Percentiles rank a stretch among this genome's conserved stretches.
Conservation (phyloP, 495 filamentous ascomycete genomes). For the Trichoderma reesei region DNA sequence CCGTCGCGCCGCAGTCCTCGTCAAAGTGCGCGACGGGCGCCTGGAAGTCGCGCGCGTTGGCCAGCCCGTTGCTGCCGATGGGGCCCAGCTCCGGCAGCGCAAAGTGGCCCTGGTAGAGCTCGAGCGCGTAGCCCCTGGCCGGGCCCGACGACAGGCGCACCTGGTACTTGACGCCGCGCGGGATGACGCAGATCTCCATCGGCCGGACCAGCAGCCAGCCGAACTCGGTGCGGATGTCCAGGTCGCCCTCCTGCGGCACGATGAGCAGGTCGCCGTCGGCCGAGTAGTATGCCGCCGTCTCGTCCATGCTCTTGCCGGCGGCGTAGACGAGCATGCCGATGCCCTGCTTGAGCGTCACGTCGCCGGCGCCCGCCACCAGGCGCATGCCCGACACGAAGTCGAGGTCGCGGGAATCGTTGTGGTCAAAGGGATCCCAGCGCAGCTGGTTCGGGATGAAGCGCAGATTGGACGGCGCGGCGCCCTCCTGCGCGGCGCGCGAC, state of each 20-base stretch:
- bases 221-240: constrained; percentile 81
- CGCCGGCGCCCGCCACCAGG: constrained; percentile 72
- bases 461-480: constrained; percentile 29
- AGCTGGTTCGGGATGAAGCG: constrained; percentile 79
- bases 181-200: constrained; percentile 83
- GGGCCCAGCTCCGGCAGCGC: constrained; percentile 79
- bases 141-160: constrained; percentile 54
- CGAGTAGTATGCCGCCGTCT: constrained; percentile 73
- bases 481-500: constrained; percentile 26
- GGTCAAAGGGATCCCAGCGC: constrained; percentile 86
- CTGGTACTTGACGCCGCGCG: constrained; percentile 71
- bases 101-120: constrained; percentile 81
- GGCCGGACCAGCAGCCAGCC: constrained; percentile 75
- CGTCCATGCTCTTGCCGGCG: constrained; percentile 69
- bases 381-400: constrained; percentile 76
- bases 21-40: constrained; percentile 68
- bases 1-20: constrained; percentile 39
- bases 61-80: constrained; percentile 79
- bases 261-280: constrained; percentile 85
- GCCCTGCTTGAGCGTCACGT: constrained; percentile 70
- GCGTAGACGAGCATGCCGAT: constrained; percentile 77
- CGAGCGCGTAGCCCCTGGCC: constrained; percentile 75
- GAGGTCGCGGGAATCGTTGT: constrained; percentile 43
- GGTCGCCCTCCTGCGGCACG: constrained; percentile 70
- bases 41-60: constrained; percentile 85